These are phyloP conservation scores for Zalerion maritima DNA, from an alignment of 495 filamentous ascomycete genomes.

Conservation along the genomic window DNA sequence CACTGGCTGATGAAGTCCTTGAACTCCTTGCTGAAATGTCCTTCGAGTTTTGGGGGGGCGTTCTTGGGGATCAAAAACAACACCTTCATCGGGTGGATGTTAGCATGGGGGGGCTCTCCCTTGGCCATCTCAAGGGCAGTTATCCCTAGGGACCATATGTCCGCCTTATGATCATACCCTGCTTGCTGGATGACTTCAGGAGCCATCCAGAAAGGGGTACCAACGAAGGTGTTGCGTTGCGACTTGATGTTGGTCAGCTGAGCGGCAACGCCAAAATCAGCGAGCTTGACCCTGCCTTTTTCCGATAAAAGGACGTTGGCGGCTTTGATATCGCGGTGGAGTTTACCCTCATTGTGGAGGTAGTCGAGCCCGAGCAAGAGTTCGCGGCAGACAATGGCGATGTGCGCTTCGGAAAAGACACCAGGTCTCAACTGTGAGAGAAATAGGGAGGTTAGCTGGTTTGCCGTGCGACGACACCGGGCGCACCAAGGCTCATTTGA, in stretches of 20 bases:
- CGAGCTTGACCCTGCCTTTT: slow-evolving; percentile 86
- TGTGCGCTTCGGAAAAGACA: slow-evolving; percentile 74
- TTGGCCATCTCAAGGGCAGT: slow-evolving; percentile 88
- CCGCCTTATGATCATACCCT: slow-evolving; percentile 93
- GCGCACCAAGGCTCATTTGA: slow-evolving; percentile 3
- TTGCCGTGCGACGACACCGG: background rate
- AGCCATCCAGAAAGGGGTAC: slow-evolving; percentile 99
- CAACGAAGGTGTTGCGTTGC: slow-evolving; percentile 96
- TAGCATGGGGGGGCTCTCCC: slow-evolving; percentile 84
- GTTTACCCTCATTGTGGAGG: slow-evolving; percentile 86
- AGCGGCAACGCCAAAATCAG: slow-evolving; percentile 94
- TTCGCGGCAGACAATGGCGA: slow-evolving; percentile 88
- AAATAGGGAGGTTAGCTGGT: slow-evolving; percentile 13
- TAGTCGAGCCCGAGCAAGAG: slow-evolving; percentile 85
- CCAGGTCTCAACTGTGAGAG: slow-evolving; percentile 74
- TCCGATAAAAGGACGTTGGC: slow-evolving; percentile 82
- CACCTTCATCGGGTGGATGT: slow-evolving; percentile 94
- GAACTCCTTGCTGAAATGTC: slow-evolving; percentile 76
- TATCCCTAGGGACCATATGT: slow-evolving; percentile 96
- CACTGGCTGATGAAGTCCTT: slow-evolving; percentile 87
- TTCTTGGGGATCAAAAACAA: slow-evolving; percentile 95
- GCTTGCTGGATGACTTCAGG: slow-evolving; percentile 96
- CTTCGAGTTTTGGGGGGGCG: slow-evolving; percentile 71
- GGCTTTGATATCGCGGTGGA: slow-evolving; percentile 95
- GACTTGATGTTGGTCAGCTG: slow-evolving; percentile 97